Percentiles rank a stretch among this genome's conserved stretches.
These are phyloP conservation scores for Periconia sp. DNA, from an alignment of 2,329 filamentous ascomycete species.

Conservation along the genomic window DNA sequence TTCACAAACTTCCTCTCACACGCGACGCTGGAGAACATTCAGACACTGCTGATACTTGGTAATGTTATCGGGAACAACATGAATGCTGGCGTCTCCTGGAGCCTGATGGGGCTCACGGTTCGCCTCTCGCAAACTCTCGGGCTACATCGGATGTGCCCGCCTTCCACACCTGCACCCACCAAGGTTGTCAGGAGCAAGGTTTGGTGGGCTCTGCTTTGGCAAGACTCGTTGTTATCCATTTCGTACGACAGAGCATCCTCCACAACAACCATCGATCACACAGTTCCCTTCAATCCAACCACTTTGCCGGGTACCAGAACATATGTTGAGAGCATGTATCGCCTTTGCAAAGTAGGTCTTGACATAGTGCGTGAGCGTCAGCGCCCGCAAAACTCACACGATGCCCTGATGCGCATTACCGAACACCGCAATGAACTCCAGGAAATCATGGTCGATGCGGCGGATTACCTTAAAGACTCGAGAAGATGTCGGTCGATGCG, in stretches of 20 bases:
- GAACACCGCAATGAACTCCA: slow-evolving; percentile 60
- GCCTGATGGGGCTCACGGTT: slow-evolving; percentile 60
- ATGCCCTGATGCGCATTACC: slow-evolving; percentile 57
- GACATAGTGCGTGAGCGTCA: slow-evolving; percentile 63
- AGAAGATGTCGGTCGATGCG: slow-evolving; percentile 49
- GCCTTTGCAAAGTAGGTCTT: slow-evolving; percentile 59
- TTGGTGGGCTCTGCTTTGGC: slow-evolving; percentile 65
- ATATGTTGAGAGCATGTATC: slow-evolving; percentile 61
- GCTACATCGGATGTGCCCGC: slow-evolving; percentile 60
- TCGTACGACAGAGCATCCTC: slow-evolving; percentile 64
- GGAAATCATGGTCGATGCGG: slow-evolving; percentile 59
- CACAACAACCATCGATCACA: slow-evolving; percentile 56
- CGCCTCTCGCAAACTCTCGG: slow-evolving; percentile 63
- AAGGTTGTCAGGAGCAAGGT: slow-evolving; percentile 43
- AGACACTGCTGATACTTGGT: slow-evolving; percentile 63
- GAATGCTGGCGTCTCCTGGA: slow-evolving; percentile 66
- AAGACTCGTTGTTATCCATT: slow-evolving; percentile 64
- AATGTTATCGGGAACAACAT: slow-evolving; percentile 65
- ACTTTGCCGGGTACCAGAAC: slow-evolving; percentile 52
- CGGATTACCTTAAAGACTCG: slow-evolving; percentile 59
- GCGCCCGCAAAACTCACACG: slow-evolving; percentile 54
- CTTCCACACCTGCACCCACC: slow-evolving; percentile 52
- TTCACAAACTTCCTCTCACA: slow-evolving; percentile 66
- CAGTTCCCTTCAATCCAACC: slow-evolving; percentile 41
- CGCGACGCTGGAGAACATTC: slow-evolving; percentile 62